Evolutionary conservation across 371 early-diverging fungal genomes (phyloP).

Genomic region (Modicella reniformis): DNA sequence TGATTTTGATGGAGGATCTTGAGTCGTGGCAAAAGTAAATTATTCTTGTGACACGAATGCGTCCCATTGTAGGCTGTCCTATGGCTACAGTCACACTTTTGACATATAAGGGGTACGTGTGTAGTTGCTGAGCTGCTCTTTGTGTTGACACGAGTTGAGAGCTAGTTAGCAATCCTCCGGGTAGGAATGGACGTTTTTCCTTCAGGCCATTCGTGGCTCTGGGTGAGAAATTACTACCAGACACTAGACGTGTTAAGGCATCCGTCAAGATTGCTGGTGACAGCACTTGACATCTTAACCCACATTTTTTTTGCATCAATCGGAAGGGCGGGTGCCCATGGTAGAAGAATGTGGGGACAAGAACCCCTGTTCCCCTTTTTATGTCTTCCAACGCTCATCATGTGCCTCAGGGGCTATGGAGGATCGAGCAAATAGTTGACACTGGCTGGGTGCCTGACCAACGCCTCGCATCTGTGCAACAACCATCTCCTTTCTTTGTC

Average conservation of each 20-base stretch:
- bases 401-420: background rate
- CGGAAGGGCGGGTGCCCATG: background rate
- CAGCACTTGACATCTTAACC: conserved; percentile 50
- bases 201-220: conserved; percentile 20
- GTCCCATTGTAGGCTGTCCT: background rate
- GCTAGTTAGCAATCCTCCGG: conserved; percentile 57
- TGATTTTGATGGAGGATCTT: conserved; percentile 32
- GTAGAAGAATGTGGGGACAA: background rate
- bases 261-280: conserved; percentile 45
- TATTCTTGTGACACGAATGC: background rate
- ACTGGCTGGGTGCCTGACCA: background rate
- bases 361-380: background rate
- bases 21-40: conserved; percentile 39
- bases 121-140: background rate
- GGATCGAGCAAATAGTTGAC: background rate
- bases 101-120: background rate
- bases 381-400: background rate
- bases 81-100: conserved; percentile 9
- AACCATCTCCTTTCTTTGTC: background rate
- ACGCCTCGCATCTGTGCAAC: background rate
- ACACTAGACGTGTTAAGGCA: conserved; percentile 55
- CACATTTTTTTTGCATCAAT: conserved; percentile 25
- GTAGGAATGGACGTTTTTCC: conserved; percentile 54
- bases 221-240: conserved; percentile 40
- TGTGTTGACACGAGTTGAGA: conserved; percentile 56